Conservation (phyloP, 305 asterid species). For the Striga hermonthica region DNA sequence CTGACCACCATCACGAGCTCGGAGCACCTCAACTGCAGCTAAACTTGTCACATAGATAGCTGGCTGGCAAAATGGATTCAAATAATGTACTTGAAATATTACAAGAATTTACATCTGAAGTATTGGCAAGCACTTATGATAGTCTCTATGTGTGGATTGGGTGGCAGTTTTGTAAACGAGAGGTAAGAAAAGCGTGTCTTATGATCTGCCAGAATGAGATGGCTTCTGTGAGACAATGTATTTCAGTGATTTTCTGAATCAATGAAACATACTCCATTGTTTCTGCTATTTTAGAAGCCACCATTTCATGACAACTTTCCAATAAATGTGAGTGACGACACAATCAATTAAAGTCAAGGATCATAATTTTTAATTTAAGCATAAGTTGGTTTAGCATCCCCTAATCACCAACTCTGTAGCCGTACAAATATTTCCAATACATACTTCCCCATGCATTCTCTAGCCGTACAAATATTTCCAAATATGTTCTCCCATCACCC, state of each 20-base stretch:
- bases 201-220: conserved; percentile 18
- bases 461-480: too few relatives aligned
- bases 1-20: conserved; percentile 93
- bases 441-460: too few relatives aligned
- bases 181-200: neutral
- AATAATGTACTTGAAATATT: conserved; percentile 19
- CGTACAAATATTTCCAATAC: too few relatives aligned
- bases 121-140: conserved; percentile 8
- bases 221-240: neutral
- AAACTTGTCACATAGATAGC: conserved; percentile 95
- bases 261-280: conserved; percentile 15
- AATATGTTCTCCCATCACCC: too few relatives aligned
- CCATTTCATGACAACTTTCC: too few relatives aligned
- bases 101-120: conserved; percentile 7
- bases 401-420: too few relatives aligned
- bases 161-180: conserved; percentile 1
- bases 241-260: conserved; percentile 12
- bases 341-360: too few relatives aligned
- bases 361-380: too few relatives aligned
- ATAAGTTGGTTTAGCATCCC: too few relatives aligned
- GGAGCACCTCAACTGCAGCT: conserved; percentile 96
- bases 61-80: conserved; percentile 55
- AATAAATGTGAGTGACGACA: too few relatives aligned
- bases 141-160: neutral
- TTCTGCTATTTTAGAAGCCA: neutral